Evolutionary conservation across 257 asterid genomes (phyloP).

Genomic region (Solanum sejunctum): DNA sequence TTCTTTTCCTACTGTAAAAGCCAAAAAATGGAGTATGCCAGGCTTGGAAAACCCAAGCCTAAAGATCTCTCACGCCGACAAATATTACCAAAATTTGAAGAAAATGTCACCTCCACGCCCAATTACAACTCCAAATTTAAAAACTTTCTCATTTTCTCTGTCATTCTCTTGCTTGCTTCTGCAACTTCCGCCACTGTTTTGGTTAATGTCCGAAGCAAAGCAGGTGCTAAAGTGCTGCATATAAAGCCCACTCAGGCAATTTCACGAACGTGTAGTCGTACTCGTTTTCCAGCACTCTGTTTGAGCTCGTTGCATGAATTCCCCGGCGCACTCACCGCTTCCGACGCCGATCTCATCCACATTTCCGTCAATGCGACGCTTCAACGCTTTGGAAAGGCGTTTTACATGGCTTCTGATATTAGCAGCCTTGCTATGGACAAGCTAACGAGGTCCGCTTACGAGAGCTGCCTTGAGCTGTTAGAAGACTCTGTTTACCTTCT

Average conservation of each 20-base stretch:
- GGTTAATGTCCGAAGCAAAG: conserved; percentile 17
- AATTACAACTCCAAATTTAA: conserved; percentile 20
- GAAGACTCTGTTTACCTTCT: conserved; percentile 69
- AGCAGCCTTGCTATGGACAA: conserved; percentile 52
- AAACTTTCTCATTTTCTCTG: conserved; percentile 28
- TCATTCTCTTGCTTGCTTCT: conserved; percentile 36
- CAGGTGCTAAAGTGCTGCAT: conserved; percentile 10
- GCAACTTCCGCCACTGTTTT: conserved; percentile 42
- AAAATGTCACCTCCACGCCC: neutral
- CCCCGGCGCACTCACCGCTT: conserved; percentile 71
- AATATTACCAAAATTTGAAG: neutral
- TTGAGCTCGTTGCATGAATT: conserved; percentile 51
- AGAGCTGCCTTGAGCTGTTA: conserved; percentile 78
- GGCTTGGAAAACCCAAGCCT: conserved; percentile 23
- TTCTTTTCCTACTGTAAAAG: neutral
- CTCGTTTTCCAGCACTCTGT: conserved; percentile 56
- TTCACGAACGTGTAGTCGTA: conserved; percentile 53
- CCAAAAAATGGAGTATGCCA: conserved; percentile 40
- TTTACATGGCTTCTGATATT: conserved; percentile 51
- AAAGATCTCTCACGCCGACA: conserved; percentile 17
- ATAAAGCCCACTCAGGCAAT: conserved; percentile 48
- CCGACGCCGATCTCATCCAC: conserved; percentile 73
- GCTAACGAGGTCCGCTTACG: conserved; percentile 65
- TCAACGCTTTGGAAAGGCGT: conserved; percentile 50
- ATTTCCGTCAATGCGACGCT: conserved; percentile 80